Evolutionary conservation across 306 rosid genomes (phyloP).

Genomic region (Arachis hypogaea): DNA sequence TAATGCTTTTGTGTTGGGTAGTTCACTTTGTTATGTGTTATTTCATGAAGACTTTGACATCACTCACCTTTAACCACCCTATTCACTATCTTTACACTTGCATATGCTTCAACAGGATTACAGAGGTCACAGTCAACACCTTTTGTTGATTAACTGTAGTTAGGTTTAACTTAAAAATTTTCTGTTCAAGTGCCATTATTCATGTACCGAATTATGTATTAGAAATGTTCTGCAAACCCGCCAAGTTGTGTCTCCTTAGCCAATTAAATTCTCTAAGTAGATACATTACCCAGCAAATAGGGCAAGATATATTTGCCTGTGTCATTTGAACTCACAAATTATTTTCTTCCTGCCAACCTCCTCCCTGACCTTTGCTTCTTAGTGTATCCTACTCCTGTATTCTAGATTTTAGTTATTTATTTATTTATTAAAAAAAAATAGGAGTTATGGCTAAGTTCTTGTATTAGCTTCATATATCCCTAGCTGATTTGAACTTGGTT

Average conservation of each 20-base stretch:
- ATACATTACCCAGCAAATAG: constrained; percentile 5
- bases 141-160: not conserved
- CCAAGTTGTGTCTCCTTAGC: not conserved
- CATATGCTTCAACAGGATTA: constrained; percentile 9
- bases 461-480: not conserved
- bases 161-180: not conserved
- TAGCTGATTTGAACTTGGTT: constrained; percentile 18
- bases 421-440: not conserved
- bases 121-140: constrained; percentile 7
- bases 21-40: not conserved
- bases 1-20: not conserved
- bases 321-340: not conserved
- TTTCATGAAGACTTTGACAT: constrained; percentile 10
- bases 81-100: constrained; percentile 2
- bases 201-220: constrained; percentile 11
- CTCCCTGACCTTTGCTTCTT: not conserved
- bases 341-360: constrained; percentile 26
- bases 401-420: constrained; percentile 10
- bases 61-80: not conserved
- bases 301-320: not conserved
- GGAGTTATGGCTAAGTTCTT: not conserved
- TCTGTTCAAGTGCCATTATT: constrained; percentile 19
- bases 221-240: constrained; percentile 7
- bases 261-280: constrained; percentile 13
- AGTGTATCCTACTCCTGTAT: not conserved